Evolutionary conservation across 371 early-diverging fungal genomes (phyloP).

Genomic region (Gilbertella persicaria): DNA sequence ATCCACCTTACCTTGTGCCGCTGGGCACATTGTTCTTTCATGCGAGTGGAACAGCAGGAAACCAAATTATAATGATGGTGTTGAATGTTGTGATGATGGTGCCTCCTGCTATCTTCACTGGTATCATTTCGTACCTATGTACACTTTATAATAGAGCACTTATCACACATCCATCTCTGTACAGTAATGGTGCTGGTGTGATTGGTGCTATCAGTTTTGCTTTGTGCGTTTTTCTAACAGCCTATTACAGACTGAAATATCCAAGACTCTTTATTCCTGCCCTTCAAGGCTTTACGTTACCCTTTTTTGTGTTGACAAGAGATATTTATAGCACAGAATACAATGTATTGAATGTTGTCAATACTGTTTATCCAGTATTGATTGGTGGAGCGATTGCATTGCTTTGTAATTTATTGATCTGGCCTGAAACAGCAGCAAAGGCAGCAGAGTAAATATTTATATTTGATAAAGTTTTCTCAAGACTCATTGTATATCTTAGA

Average conservation of each 20-base stretch:
- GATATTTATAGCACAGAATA: constrained; percentile 29
- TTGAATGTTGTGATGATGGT: constrained; percentile 33
- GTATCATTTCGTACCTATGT: constrained; percentile 30
- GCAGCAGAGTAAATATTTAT: constrained; percentile 32
- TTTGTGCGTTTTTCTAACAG: constrained; percentile 30
- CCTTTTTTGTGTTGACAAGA: constrained; percentile 41
- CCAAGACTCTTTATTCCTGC: constrained; percentile 41
- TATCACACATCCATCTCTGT: constrained; percentile 14
- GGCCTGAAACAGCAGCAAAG: constrained; percentile 50
- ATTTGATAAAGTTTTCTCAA: background rate
- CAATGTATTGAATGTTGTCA: constrained; percentile 26
- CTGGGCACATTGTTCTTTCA: constrained; percentile 44
- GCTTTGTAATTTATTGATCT: constrained; percentile 34
- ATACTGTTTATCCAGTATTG: constrained; percentile 34
- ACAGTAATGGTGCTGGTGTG: constrained; percentile 37
- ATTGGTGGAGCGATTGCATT: constrained; percentile 43
- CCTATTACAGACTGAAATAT: constrained; percentile 41
- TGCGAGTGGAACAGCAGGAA: constrained; percentile 39
- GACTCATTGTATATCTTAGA: constrained; percentile 8
- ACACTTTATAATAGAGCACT: constrained; percentile 32
- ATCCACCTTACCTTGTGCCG: constrained; percentile 39
- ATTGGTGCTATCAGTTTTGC: constrained; percentile 40
- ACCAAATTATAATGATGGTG: constrained; percentile 36
- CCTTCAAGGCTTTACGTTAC: constrained; percentile 36
- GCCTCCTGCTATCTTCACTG: constrained; percentile 33